Evolutionary conservation across 2,329 filamentous ascomycete genomes (phyloP).

Genomic region (Diaporthe sp.): DNA sequence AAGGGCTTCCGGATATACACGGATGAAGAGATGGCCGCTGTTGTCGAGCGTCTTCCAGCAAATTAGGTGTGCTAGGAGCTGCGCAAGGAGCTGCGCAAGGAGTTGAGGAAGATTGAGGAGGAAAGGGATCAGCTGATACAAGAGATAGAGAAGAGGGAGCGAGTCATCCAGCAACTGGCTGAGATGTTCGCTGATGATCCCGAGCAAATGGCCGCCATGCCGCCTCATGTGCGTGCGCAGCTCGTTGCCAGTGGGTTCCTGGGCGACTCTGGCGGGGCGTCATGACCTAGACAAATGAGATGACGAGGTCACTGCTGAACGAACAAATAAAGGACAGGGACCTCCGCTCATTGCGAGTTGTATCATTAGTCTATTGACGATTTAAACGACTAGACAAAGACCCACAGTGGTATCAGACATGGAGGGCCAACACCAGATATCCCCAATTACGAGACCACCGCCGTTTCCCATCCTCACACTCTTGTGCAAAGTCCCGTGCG

Average conservation of each 20-base stretch:
- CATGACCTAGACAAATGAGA: constrained; percentile 38
- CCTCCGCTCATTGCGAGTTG: constrained; percentile 18
- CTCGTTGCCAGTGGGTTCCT: background rate
- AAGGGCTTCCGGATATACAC: constrained; percentile 99
- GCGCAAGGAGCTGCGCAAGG: background rate
- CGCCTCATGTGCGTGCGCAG: background rate
- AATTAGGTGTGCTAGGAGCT: constrained; percentile 60
- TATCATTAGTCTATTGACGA: constrained; percentile 41
- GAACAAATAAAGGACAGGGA: constrained; percentile 3
- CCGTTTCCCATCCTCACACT: background rate
- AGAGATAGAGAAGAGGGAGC: background rate
- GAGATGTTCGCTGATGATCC: background rate
- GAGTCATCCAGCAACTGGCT: background rate
- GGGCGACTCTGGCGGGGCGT: background rate
- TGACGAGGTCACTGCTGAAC: constrained; percentile 30
- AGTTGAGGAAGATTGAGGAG: background rate
- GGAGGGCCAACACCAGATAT: constrained; percentile 19
- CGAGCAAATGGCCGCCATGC: background rate
- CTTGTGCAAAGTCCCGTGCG: background rate
- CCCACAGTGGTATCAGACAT: constrained; percentile 23
- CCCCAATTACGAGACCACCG: background rate
- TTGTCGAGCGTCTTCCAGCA: constrained; percentile 85
- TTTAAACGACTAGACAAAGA: constrained; percentile 33
- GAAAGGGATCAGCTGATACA: background rate
- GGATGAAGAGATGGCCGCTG: constrained; percentile 95